Evolutionary conservation across 1,284 basidiomycete genomes (phyloP).

Genomic region (Tetrapyrgos nigripes): DNA sequence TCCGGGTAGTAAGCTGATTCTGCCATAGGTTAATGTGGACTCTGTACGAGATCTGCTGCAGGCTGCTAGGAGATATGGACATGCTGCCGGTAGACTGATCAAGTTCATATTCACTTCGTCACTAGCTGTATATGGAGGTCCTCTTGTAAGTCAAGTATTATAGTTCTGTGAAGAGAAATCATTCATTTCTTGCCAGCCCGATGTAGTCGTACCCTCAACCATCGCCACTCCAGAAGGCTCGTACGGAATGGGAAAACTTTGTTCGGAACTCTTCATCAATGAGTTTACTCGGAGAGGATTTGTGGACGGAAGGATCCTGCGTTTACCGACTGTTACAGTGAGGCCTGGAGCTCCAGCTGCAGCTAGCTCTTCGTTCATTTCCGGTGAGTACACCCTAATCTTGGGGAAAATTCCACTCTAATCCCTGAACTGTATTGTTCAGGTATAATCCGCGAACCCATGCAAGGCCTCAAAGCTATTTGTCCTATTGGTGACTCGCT

Average conservation of each 20-base stretch:
- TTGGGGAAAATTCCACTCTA: neutral
- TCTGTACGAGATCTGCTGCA: slow-evolving; percentile 61
- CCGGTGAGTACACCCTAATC: slow-evolving; percentile 34
- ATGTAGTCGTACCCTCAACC: slow-evolving; percentile 55
- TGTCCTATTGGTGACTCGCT: slow-evolving; percentile 60
- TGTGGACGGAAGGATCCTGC: slow-evolving; percentile 65
- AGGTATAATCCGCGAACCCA: slow-evolving; percentile 69
- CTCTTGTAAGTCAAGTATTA: slow-evolving; percentile 43
- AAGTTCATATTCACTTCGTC: slow-evolving; percentile 69
- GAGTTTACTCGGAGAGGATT: slow-evolving; percentile 70
- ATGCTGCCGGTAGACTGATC: slow-evolving; percentile 37
- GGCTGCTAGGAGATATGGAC: slow-evolving; percentile 47
- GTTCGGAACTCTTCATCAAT: slow-evolving; percentile 66
- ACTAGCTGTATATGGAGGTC: slow-evolving; percentile 70
- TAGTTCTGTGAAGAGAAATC: neutral
- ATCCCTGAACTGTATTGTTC: slow-evolving; percentile 1
- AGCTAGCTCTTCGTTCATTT: slow-evolving; percentile 67
- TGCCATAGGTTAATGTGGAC: slow-evolving; percentile 63
- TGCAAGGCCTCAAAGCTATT: slow-evolving; percentile 55
- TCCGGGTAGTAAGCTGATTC: neutral
- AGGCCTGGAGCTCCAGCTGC: slow-evolving; percentile 62
- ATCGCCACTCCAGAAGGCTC: slow-evolving; percentile 63
- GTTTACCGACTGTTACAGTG: slow-evolving; percentile 68
- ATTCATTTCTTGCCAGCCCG: slow-evolving; percentile 37
- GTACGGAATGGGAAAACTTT: slow-evolving; percentile 65